Conservation (phyloP, 352 stramenopile species). For the Peronospora tabacina region DNA sequence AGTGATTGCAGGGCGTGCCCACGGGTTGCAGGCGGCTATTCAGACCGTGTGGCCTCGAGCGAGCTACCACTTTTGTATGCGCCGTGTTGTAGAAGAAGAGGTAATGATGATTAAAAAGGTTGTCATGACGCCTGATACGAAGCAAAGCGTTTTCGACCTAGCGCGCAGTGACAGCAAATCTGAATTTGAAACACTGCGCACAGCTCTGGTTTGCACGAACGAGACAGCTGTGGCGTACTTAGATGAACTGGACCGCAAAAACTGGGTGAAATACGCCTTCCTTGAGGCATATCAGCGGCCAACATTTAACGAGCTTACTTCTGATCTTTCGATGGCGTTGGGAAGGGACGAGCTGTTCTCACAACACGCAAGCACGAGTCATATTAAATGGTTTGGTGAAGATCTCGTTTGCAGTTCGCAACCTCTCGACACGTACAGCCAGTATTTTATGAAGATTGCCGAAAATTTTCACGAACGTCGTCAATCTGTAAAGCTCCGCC, state of each 20-base stretch:
- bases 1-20: conserved; percentile 49
- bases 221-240: conserved; percentile 47
- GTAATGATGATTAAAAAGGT: conserved; percentile 53
- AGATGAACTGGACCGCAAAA: conserved; percentile 44
- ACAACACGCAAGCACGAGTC: conserved; percentile 29
- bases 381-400: conserved; percentile 56
- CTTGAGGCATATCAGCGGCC: conserved; percentile 52
- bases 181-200: conserved; percentile 56
- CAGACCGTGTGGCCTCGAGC: conserved; percentile 46
- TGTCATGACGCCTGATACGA: conserved; percentile 52
- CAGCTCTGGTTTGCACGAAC: conserved; percentile 43
- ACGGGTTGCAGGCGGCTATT: conserved; percentile 45
- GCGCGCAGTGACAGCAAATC: conserved; percentile 60
- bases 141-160: conserved; percentile 60
- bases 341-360: conserved; percentile 39
- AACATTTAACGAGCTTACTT: conserved; percentile 69
- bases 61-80: conserved; percentile 66
- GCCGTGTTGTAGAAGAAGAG: conserved; percentile 64
- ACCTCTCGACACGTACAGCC: conserved; percentile 53
- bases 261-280: conserved; percentile 78
- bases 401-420: conserved; percentile 53
- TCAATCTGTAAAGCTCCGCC: conserved; percentile 43
- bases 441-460: conserved; percentile 67
- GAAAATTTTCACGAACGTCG: conserved; percentile 63
- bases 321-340: conserved; percentile 42